A percentile compares a stretch with the other conserved stretches of the same genome.
Evolutionary conservation across 495 filamentous ascomycete species (phyloP).

Genomic region (Xylaria bambusicola): DNA sequence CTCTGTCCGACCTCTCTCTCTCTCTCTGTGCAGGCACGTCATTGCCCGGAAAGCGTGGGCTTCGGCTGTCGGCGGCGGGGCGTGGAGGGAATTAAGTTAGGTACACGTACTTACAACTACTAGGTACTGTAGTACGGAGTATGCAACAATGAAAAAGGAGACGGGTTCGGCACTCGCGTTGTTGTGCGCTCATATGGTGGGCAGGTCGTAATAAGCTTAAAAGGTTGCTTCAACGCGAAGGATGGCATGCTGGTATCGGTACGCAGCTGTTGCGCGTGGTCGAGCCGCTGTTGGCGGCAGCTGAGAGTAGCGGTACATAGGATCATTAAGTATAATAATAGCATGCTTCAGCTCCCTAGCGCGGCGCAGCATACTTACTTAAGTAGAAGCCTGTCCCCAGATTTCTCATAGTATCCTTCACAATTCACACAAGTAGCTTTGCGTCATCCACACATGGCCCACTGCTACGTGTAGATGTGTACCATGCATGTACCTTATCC

Average conservation of each 20-base stretch:
- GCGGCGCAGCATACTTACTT: no score
- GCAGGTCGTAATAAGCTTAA: constrained; percentile 12
- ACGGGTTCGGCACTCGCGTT: neutral
- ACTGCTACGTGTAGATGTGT: no score
- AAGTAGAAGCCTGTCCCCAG: constrained; percentile 11
- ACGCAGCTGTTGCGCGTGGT: neutral
- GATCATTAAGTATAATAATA: constrained; percentile 1
- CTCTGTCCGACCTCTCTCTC: no score
- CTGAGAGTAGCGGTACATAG: neutral
- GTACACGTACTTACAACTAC: no score
- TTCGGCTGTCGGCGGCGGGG: no score
- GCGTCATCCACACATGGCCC: no score
- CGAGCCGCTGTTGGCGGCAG: neutral
- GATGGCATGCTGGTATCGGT: neutral
- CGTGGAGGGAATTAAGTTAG: no score
- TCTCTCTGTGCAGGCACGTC: no score
- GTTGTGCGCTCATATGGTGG: neutral
- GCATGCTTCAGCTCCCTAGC: constrained; percentile 3
- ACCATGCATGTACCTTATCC: neutral
- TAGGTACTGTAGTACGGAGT: neutral
- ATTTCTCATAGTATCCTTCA: constrained; percentile 6
- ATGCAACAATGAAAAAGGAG: neutral
- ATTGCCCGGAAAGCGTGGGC: no score
- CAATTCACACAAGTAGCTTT: no score
- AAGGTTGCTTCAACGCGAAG: constrained; percentile 4